These are phyloP conservation scores for Rhododendron vialii DNA, from an alignment of 148 eudicot genomes.

Conservation along the genomic window DNA sequence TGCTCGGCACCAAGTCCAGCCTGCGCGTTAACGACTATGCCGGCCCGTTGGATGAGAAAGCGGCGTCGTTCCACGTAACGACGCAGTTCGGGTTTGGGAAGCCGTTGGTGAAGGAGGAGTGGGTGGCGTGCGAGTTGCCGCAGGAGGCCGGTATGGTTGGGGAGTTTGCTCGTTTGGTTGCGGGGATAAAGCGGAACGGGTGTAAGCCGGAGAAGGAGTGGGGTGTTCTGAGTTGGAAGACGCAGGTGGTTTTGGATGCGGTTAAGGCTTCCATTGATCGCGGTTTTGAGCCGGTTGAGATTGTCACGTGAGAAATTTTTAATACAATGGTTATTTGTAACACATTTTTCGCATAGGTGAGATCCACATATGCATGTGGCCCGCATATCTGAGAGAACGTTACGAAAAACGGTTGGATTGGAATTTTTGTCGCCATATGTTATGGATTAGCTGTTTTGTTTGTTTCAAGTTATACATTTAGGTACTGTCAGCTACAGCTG, in stretches of 20 bases:
- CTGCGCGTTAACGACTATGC: slow-evolving; percentile 37
- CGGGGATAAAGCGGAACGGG: slow-evolving; percentile 28
- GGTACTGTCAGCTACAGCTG: no score
- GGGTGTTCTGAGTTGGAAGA: slow-evolving; percentile 44
- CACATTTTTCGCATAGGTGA: no score
- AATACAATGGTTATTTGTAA: no score
- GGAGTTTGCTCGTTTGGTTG: slow-evolving; percentile 42
- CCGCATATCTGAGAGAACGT: no score
- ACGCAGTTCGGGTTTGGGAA: slow-evolving; percentile 23
- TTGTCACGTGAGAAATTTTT: not conserved
- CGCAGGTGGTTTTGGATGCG: slow-evolving; percentile 52
- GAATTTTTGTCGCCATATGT: no score
- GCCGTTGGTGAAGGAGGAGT: slow-evolving; percentile 31
- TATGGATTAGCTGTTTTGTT: no score
- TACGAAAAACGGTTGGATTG: no score
- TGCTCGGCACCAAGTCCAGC: slow-evolving; percentile 45
- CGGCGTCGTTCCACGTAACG: slow-evolving; percentile 26
- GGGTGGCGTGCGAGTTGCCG: slow-evolving; percentile 33
- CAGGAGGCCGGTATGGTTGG: slow-evolving; percentile 57
- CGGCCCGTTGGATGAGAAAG: slow-evolving; percentile 30
- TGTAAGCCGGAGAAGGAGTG: slow-evolving; percentile 39
- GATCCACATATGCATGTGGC: no score
- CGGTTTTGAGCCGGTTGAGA: slow-evolving; percentile 39
- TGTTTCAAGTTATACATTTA: no score
- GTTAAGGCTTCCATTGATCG: slow-evolving; percentile 42